phyloP scores from a whole-genome alignment of 2,329 filamentous ascomycete genomes.

The Tolypocladium ophioglossoides region DNA sequence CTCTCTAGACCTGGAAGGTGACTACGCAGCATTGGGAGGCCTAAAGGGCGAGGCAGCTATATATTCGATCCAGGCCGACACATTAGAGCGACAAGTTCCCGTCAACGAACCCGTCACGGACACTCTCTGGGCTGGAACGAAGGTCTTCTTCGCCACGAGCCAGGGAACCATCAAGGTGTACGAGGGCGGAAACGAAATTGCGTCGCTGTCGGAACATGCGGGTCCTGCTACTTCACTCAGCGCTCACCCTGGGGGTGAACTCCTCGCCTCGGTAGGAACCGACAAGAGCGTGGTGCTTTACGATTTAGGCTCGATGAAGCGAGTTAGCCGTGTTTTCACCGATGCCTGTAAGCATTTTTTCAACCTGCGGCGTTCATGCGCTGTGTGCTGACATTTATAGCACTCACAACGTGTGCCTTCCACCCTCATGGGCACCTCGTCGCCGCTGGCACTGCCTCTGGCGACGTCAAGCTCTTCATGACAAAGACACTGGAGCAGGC shows the following conservation, averaged over 20 bases:
- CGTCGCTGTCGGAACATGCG: slow-evolving; percentile 69
- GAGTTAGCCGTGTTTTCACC: slow-evolving; percentile 68
- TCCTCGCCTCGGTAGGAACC: slow-evolving; percentile 76
- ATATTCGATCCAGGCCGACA: slow-evolving; percentile 61
- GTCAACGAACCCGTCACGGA: slow-evolving; percentile 59
- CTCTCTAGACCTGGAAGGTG: slow-evolving; percentile 41
- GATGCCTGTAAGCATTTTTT: slow-evolving; percentile 57
- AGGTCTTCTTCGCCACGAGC: slow-evolving; percentile 61
- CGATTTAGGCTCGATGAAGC: slow-evolving; percentile 57
- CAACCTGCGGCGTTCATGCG: neutral
- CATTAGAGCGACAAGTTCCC: slow-evolving; percentile 56
- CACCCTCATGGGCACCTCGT: slow-evolving; percentile 96
- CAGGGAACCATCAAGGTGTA: slow-evolving; percentile 75
- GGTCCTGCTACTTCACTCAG: slow-evolving; percentile 69
- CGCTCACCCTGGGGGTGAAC: slow-evolving; percentile 70
- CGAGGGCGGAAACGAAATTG: slow-evolving; percentile 57
- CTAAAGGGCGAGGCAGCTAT: slow-evolving; percentile 63
- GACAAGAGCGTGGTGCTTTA: slow-evolving; percentile 94
- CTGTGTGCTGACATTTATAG: slow-evolving; percentile 27
- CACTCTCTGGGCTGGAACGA: slow-evolving; percentile 53
- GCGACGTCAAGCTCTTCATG: slow-evolving; percentile 82
- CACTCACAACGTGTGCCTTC: slow-evolving; percentile 70
- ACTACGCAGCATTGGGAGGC: slow-evolving; percentile 64
- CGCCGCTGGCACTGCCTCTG: slow-evolving; percentile 68
- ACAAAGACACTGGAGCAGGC: slow-evolving; percentile 69